Conservation (phyloP, 768 basidiomycete genomes). For the Asterophora parasitica region DNA sequence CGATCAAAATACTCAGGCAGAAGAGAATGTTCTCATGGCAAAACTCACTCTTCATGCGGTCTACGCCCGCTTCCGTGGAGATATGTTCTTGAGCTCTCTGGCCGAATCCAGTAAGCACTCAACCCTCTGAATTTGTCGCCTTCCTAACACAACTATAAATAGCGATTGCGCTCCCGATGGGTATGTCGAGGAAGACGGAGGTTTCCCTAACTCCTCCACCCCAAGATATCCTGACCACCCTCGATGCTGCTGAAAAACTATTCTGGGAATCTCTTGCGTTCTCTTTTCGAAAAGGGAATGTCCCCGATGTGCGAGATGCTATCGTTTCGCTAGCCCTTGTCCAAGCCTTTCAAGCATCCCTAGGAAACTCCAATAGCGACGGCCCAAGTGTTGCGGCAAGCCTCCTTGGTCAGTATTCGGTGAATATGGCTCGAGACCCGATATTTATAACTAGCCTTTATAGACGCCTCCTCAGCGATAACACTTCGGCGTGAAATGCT, state of each 20-base stretch:
- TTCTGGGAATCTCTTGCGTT: conserved; percentile 63
- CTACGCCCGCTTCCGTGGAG: conserved; percentile 71
- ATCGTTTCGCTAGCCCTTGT: conserved; percentile 67
- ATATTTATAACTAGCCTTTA: background rate
- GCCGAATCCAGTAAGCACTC: conserved; percentile 77
- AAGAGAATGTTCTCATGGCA: conserved; percentile 71
- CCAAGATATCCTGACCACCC: conserved; percentile 52
- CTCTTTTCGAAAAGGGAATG: conserved; percentile 53
- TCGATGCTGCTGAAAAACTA: conserved; percentile 65
- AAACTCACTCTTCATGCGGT: conserved; percentile 75
- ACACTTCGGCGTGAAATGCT: conserved; percentile 84
- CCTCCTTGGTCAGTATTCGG: conserved; percentile 50
- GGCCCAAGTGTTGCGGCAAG: conserved; percentile 54
- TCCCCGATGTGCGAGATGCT: conserved; percentile 70
- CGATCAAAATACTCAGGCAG: conserved; percentile 42
- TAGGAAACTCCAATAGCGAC: conserved; percentile 54
- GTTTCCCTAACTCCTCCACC: conserved; percentile 38
- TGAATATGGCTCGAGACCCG: background rate
- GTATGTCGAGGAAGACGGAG: conserved; percentile 48
- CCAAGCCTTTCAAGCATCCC: conserved; percentile 71
- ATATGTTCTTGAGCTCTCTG: conserved; percentile 88
- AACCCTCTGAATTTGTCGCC: background rate
- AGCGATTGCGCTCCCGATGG: conserved; percentile 86
- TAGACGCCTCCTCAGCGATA: conserved; percentile 73
- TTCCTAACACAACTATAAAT: background rate